Conservation (phyloP, 106 monocot species). For the Alisma plantagoaquatica region DNA sequence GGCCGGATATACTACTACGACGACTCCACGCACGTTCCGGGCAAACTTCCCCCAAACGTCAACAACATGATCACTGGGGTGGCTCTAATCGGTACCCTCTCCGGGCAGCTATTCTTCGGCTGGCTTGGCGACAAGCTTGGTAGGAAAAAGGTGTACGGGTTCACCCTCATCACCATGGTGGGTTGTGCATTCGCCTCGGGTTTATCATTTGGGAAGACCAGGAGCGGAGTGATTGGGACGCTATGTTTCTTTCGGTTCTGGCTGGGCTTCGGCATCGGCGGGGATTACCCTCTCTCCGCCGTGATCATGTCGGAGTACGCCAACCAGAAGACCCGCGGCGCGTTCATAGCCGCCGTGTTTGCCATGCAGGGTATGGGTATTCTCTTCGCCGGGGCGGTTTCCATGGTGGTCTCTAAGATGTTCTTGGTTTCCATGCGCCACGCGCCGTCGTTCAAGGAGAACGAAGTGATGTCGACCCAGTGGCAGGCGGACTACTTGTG, state of each 20-base stretch:
- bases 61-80: background rate
- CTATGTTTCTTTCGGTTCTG: too few relatives aligned
- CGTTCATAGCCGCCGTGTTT: too few relatives aligned
- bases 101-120: too few relatives aligned
- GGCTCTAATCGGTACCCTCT: slow-evolving; percentile 7
- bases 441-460: background rate
- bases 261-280: too few relatives aligned
- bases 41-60: background rate
- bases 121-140: too few relatives aligned
- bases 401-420: slow-evolving; percentile 9
- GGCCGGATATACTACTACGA: slow-evolving; percentile 5
- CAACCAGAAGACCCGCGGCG: slow-evolving; percentile 10
- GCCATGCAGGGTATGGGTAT: slow-evolving; percentile 28
- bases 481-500: slow-evolving; percentile 15
- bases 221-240: too few relatives aligned
- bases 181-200: background rate
- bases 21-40: background rate
- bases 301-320: slow-evolving; percentile 15
- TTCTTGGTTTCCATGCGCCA: slow-evolving; percentile 2
- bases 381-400: slow-evolving; percentile 17
- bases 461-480: slow-evolving; percentile 7
- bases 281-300: slow-evolving; percentile 11
- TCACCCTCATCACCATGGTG: slow-evolving; percentile 13
- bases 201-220: slow-evolving; percentile 8
- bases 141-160: slow-evolving; percentile 9